These are phyloP conservation scores for Mycena metata DNA, from an alignment of 768 basidiomycete species.

Conservation along the genomic window DNA sequence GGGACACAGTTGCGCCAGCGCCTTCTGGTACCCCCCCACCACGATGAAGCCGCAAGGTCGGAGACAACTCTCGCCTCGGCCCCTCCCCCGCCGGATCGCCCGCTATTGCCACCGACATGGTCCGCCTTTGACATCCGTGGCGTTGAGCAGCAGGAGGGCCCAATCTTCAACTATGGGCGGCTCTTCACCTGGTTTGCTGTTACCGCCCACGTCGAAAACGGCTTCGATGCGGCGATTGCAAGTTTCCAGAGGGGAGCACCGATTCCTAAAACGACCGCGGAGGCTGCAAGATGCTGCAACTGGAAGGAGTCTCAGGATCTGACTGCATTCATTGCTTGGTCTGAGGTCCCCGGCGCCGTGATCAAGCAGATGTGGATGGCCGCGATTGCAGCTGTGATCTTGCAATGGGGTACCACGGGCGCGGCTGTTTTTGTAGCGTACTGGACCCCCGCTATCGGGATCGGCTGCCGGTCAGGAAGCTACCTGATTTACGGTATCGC, in stretches of 20 bases:
- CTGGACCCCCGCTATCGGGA: constrained; percentile 39
- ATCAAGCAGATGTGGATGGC: constrained; percentile 41
- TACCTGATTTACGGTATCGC: no score
- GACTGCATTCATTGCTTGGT: constrained; percentile 5
- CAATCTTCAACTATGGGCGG: constrained; percentile 37
- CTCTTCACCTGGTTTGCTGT: constrained; percentile 33
- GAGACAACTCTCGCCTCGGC: background rate
- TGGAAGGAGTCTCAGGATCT: constrained; percentile 5
- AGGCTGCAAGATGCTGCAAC: constrained; percentile 9
- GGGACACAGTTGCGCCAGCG: background rate
- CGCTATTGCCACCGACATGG: constrained; percentile 14
- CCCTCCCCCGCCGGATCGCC: background rate
- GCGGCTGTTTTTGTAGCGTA: constrained; percentile 43
- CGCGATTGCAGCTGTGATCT: constrained; percentile 41
- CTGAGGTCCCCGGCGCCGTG: constrained; percentile 3
- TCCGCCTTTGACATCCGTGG: no score
- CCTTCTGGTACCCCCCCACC: background rate
- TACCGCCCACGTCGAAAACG: constrained; percentile 20
- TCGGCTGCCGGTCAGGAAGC: constrained; percentile 52
- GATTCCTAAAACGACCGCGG: constrained; percentile 15
- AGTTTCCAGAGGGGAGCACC: background rate
- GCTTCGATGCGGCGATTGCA: constrained; percentile 16
- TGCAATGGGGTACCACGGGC: constrained; percentile 50
- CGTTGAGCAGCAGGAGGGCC: constrained; percentile 34
- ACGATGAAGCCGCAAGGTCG: constrained; percentile 3